Conservation (phyloP, 169 alveolate species). For the Plasmodium gallinaceum region DNA sequence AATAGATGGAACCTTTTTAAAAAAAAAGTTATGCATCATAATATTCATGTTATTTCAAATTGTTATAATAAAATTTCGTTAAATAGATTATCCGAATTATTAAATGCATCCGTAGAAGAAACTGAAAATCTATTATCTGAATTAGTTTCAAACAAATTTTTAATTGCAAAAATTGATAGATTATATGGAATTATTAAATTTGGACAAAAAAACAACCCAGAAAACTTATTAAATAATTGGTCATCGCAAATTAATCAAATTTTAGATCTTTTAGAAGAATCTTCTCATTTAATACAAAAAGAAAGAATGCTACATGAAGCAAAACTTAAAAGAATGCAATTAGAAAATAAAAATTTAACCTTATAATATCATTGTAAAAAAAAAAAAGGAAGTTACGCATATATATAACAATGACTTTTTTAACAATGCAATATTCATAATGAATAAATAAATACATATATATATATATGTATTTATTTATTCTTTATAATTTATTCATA, state of each 20-base stretch:
- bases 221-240: conserved; percentile 81
- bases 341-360: conserved; percentile 50
- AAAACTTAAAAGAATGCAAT: conserved; percentile 50
- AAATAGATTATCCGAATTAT: conserved; percentile 76
- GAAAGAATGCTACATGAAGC: conserved; percentile 79
- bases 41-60: conserved; percentile 80
- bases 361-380: background rate
- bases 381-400: background rate
- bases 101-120: conserved; percentile 77
- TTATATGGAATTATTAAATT: conserved; percentile 81
- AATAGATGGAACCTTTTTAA: conserved; percentile 73
- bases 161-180: conserved; percentile 84
- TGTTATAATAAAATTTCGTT: conserved; percentile 79
- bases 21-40: conserved; percentile 87
- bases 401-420: no score
- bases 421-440: no score
- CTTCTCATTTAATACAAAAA: conserved; percentile 75
- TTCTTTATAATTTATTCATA: background rate
- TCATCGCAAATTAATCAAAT: conserved; percentile 59
- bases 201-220: conserved; percentile 80
- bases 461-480: background rate
- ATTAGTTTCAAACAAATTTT: conserved; percentile 78
- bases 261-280: conserved; percentile 68
- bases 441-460: background rate
- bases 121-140: conserved; percentile 77